A percentile compares a stretch with the other conserved stretches of the same genome.
These are phyloP conservation scores for Monosporascus sp. DNA, from an alignment of 2,329 filamentous ascomycete genomes.

Conservation along the genomic window DNA sequence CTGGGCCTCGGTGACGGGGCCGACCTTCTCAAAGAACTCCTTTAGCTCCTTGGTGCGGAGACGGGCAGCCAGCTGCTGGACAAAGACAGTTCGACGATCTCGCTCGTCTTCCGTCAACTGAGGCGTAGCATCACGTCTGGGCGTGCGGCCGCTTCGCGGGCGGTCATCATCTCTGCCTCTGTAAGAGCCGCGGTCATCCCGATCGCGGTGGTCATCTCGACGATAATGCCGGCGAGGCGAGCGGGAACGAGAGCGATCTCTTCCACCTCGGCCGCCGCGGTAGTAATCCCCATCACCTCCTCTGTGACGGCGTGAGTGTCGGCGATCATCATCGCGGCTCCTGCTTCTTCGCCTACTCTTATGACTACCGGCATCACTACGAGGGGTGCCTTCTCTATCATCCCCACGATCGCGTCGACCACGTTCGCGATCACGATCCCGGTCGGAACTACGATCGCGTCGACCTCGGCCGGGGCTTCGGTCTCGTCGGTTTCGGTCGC, in stretches of 20 bases:
- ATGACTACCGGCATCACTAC: slow-evolving; percentile 72
- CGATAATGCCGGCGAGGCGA: slow-evolving; percentile 60
- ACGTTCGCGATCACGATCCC: slow-evolving; percentile 51
- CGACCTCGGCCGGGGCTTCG: slow-evolving; percentile 50
- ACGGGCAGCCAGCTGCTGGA: slow-evolving; percentile 94
- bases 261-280: slow-evolving; percentile 50
- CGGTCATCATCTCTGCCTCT: slow-evolving; percentile 49
- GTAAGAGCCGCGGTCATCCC: slow-evolving; percentile 46
- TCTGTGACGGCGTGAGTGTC: slow-evolving; percentile 67
- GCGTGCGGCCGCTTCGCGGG: slow-evolving; percentile 27
- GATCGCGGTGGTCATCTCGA: slow-evolving; percentile 48
- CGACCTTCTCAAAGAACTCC: slow-evolving; percentile 91
- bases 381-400: slow-evolving; percentile 60
- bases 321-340: slow-evolving; percentile 70
- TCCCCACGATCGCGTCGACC: slow-evolving; percentile 49
- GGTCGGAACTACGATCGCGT: slow-evolving; percentile 49
- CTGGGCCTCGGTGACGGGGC: slow-evolving; percentile 92
- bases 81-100: slow-evolving; percentile 94
- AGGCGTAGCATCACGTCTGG: slow-evolving; percentile 53
- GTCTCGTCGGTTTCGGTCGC: slow-evolving; percentile 24
- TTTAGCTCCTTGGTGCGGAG: slow-evolving; percentile 89
- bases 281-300: slow-evolving; percentile 66
- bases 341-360: slow-evolving; percentile 76
- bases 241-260: slow-evolving; percentile 64
- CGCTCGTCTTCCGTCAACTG: slow-evolving; percentile 90